Percentiles rank a stretch among this genome's conserved stretches.
Evolutionary conservation across 441 rosid species (phyloP).

Genomic region (Rhodomyrtus psidioides): DNA sequence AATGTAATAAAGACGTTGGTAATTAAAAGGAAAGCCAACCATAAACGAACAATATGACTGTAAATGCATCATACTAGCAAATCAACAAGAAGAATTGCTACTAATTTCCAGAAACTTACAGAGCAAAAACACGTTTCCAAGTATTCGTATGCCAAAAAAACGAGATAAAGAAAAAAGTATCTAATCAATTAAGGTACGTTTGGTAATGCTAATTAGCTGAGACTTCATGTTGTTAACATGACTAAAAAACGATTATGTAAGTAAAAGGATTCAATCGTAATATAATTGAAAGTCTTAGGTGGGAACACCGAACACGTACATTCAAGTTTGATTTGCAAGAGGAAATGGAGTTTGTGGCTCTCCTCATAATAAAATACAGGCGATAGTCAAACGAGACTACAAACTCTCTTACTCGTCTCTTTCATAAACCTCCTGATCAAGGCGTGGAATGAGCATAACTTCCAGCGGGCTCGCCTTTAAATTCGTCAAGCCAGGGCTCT

Average conservation of each 20-base stretch:
- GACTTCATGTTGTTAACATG: not conserved
- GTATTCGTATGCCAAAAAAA: not conserved
- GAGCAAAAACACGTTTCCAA: not conserved
- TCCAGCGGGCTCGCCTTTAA: not conserved
- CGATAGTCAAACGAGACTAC: not conserved
- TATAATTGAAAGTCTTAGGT: not conserved
- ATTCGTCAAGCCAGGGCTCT: not conserved
- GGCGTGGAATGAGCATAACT: not conserved
- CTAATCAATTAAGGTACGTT: not conserved
- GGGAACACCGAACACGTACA: not conserved
- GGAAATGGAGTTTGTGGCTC: not conserved
- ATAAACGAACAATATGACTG: not conserved
- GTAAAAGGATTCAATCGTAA: not conserved
- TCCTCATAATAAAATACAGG: not conserved
- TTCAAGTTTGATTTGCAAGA: not conserved
- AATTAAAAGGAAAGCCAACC: not conserved
- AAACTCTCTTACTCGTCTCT: not conserved
- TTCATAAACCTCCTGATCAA: not conserved
- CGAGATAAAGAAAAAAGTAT: not conserved
- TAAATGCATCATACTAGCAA: not conserved
- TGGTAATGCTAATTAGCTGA: not conserved
- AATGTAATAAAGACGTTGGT: not conserved
- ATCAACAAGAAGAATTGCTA: not conserved
- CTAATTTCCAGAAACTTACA: not conserved
- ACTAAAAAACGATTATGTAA: not conserved